A percentile compares a stretch with the other conserved stretches of the same genome.
Conservation (phyloP, 2,329 filamentous ascomycete species). For the Curvularia verruculosa region DNA sequence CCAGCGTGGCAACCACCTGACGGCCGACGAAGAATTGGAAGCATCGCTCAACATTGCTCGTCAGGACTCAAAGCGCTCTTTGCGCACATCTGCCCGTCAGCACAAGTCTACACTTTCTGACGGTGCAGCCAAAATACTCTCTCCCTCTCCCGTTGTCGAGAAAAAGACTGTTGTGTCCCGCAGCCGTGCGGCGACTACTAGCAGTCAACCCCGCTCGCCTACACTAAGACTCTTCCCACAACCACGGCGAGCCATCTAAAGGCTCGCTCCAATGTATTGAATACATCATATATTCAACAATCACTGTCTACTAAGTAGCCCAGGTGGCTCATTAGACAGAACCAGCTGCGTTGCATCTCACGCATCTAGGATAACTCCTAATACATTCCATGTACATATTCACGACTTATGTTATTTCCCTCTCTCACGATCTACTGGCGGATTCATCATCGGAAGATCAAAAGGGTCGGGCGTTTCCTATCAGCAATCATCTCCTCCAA, state of each 20-base stretch:
- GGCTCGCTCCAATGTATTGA: conserved; percentile 11
- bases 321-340: conserved; percentile 16
- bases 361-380: conserved; percentile 10
- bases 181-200: conserved; percentile 38
- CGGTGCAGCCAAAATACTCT: conserved; percentile 41
- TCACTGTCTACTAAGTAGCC: conserved; percentile 1
- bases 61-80: conserved; percentile 30
- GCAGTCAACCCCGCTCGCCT: conserved; percentile 28
- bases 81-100: conserved; percentile 17
- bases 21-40: conserved; percentile 24
- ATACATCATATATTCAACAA: not conserved
- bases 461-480: conserved; percentile 9
- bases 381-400: conserved; percentile 27
- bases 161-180: conserved; percentile 21
- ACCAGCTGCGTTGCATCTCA: conserved; percentile 20
- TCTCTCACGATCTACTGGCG: conserved; percentile 6
- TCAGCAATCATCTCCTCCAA: not conserved
- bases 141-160: conserved; percentile 11
- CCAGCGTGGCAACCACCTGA: conserved; percentile 22
- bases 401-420: conserved; percentile 20
- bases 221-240: conserved; percentile 46
- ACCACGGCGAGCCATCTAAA: conserved; percentile 30
- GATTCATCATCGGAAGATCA: conserved; percentile 7
- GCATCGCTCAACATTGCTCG: conserved; percentile 31
- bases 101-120: conserved; percentile 46